phyloP scores from a whole-genome alignment of 768 basidiomycete species.

The Daedaleopsis nitida region DNA sequence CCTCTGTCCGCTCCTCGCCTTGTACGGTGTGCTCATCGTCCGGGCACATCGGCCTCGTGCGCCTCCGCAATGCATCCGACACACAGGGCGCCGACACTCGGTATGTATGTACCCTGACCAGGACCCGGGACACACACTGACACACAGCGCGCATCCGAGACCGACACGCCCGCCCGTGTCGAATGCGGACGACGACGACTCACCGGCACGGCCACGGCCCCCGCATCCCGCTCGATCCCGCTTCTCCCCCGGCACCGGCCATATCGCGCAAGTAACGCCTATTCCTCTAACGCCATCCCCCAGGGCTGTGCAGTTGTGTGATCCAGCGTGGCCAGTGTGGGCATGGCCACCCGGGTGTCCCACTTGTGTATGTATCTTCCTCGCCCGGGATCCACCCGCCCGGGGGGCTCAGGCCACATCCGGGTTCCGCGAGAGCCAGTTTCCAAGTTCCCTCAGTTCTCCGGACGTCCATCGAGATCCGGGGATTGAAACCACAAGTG shows the following conservation, averaged over 20 bases:
- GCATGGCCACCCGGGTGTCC: neutral
- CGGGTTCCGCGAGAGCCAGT: neutral
- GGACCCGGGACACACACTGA: neutral
- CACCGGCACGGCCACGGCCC: neutral
- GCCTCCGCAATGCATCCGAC: neutral
- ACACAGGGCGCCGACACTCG: too few species aligned
- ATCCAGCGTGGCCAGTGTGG: neutral
- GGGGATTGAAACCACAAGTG: neutral
- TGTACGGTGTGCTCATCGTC: neutral
- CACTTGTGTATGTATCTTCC: neutral
- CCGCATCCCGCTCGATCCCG: too few species aligned
- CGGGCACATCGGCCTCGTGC: neutral
- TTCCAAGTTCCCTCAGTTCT: too few species aligned
- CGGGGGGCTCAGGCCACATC: neutral
- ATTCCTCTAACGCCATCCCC: neutral
- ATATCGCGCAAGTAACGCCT: neutral
- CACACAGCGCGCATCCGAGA: too few species aligned
- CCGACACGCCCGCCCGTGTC: too few species aligned
- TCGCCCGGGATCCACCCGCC: neutral
- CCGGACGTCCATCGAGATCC: neutral
- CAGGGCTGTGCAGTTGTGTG: conserved; percentile 1
- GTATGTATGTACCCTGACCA: neutral
- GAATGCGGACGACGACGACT: too few species aligned
- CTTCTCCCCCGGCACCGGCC: neutral
- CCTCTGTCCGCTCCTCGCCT: neutral